A percentile compares a stretch with the other conserved stretches of the same genome.
These are phyloP conservation scores for Alternaria brassicae DNA, from an alignment of 2,329 filamentous ascomycete species.

Conservation along the genomic window DNA sequence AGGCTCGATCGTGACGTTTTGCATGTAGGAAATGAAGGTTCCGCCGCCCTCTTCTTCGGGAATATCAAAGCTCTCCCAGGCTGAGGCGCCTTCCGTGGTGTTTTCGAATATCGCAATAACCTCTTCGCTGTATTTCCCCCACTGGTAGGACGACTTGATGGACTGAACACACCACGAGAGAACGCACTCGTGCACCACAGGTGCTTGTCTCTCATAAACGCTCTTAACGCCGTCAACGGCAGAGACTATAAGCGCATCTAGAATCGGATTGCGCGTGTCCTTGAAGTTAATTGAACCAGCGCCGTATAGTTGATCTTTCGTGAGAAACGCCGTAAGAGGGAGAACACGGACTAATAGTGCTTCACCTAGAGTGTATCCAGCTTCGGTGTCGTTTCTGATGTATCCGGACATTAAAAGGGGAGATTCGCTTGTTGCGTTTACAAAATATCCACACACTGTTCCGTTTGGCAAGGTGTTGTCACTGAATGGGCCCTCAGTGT, in stretches of 20 bases:
- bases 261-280: conserved; percentile 23
- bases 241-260: conserved; percentile 23
- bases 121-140: conserved; percentile 29
- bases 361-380: conserved; percentile 9
- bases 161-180: conserved; percentile 41
- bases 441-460: conserved; percentile 37
- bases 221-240: neutral
- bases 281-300: conserved; percentile 30
- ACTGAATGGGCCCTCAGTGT: neutral
- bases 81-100: conserved; percentile 11
- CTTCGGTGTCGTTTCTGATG: neutral
- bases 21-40: no score
- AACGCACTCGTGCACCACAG: conserved; percentile 29
- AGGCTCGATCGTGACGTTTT: no score
- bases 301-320: conserved; percentile 5
- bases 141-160: conserved; percentile 29
- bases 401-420: conserved; percentile 35
- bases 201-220: conserved; percentile 19
- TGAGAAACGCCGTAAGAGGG: conserved; percentile 8
- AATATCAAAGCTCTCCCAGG: conserved; percentile 14
- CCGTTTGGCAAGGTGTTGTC: conserved; percentile 18
- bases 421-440: conserved; percentile 21
- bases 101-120: conserved; percentile 16
- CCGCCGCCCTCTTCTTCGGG: no score
- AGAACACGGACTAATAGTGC: conserved; percentile 20